Evolutionary conservation across 1,284 basidiomycete species (phyloP).

Genomic region (Xanthoconium separans): DNA sequence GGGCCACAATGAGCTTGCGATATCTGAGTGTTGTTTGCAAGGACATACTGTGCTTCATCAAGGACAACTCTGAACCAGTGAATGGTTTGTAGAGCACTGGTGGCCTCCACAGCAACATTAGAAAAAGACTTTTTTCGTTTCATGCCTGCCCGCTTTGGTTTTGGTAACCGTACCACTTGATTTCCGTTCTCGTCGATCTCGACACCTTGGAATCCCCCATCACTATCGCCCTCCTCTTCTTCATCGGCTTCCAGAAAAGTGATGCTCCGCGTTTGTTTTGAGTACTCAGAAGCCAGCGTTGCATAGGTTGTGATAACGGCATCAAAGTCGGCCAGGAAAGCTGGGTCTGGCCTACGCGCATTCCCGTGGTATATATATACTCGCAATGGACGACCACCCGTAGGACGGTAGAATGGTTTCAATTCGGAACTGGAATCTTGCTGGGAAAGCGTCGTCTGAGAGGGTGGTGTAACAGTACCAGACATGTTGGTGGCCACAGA

Average conservation of each 20-base stretch:
- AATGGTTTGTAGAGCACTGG: constrained; percentile 91
- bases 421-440: constrained; percentile 37
- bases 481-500: constrained; percentile 30
- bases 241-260: constrained; percentile 57
- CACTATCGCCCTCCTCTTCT: constrained; percentile 71
- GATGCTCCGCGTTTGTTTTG: constrained; percentile 77
- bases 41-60: constrained; percentile 94
- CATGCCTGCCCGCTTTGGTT: constrained; percentile 57
- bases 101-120: constrained; percentile 54
- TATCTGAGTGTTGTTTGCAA: constrained; percentile 3
- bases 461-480: constrained; percentile 21
- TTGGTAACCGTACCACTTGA: constrained; percentile 51
- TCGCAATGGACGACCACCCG: constrained; percentile 58
- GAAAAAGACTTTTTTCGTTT: constrained; percentile 68
- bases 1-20: constrained; percentile 8
- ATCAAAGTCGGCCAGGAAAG: constrained; percentile 90
- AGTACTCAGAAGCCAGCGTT: constrained; percentile 93
- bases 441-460: constrained; percentile 31
- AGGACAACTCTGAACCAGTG: constrained; percentile 98
- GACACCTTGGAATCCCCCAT: constrained; percentile 52
- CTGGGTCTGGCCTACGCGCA: constrained; percentile 80
- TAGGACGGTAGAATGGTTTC: constrained; percentile 37
- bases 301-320: constrained; percentile 97
- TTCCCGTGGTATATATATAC: constrained; percentile 98
- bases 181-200: constrained; percentile 74